Evolutionary conservation across 2,329 filamentous ascomycete genomes (phyloP).

Genomic region (Colletotrichum scovillei): DNA sequence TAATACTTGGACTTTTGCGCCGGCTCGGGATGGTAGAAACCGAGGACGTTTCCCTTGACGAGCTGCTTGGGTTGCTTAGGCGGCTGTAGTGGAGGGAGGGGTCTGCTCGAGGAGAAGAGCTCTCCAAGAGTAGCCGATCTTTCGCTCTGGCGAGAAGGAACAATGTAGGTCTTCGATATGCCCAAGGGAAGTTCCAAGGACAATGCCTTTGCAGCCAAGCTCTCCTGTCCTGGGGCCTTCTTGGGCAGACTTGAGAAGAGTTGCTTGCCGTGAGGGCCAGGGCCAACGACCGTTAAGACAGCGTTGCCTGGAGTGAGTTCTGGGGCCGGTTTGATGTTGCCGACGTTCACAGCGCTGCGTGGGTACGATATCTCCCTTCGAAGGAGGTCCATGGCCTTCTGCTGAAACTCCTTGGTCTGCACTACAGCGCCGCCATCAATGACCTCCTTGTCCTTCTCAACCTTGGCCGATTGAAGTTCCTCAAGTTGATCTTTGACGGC

Average conservation of each 20-base stretch:
- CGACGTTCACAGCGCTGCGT: conserved; percentile 46
- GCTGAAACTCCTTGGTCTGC: conserved; percentile 68
- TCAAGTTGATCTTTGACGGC: conserved; percentile 60
- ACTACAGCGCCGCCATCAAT: conserved; percentile 49
- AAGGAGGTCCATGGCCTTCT: conserved; percentile 71
- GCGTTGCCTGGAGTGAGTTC: conserved; percentile 53
- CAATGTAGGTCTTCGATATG: conserved; percentile 75
- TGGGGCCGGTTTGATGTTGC: conserved; percentile 51
- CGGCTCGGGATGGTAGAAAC: conserved; percentile 65
- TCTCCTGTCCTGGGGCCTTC: conserved; percentile 68
- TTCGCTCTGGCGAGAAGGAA: conserved; percentile 55
- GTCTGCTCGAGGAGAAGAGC: conserved; percentile 75
- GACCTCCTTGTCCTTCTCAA: conserved; percentile 42
- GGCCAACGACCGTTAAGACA: conserved; percentile 82
- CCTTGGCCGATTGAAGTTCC: conserved; percentile 53
- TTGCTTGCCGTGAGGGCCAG: conserved; percentile 78
- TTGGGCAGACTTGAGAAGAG: conserved; percentile 85
- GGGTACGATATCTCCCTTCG: conserved; percentile 69
- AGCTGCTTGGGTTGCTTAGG: conserved; percentile 78
- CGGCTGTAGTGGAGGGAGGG: conserved; percentile 73
- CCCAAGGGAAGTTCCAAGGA: conserved; percentile 72
- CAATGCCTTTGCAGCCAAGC: not conserved
- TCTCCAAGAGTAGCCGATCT: conserved; percentile 77
- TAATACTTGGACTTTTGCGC: conserved; percentile 66
- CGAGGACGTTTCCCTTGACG: conserved; percentile 69